Base-by-base conservation (phyloP, 345 rosid genomes). In the Corymbia maculata region DNA sequence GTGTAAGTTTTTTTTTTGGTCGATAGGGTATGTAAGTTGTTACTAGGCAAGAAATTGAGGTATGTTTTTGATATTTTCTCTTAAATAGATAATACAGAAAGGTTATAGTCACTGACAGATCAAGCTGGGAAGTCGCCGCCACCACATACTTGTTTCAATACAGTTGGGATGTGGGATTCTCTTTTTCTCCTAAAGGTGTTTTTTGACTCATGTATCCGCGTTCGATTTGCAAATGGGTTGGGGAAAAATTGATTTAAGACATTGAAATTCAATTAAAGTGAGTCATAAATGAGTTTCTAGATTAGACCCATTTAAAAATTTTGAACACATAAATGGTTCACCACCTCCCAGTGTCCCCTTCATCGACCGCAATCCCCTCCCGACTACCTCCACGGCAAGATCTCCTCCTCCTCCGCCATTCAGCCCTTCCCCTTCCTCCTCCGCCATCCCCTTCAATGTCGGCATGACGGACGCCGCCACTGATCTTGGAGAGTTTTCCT, bases 301-400 rank as follows among this genome's bases (percentile, higher is more conserved):
- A 61, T n/a, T 13, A 61, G 16, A 61, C n/a, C 17, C 17, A 28
- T 61, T 61, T 61, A 30, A 61, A 13, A 61, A 14, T 61, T 12
- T 61, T 61, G 70, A 61, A n/a, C 70, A 13, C 70, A 14, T 61
- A 7, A 36, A 36, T 36, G 42, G 42, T 36, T 36, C 42, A 36
- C 42, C 42, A 36, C 42, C 42, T 36, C 42, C 42, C 42, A 36
- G 42, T 36, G 94, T 97, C 30, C 93, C 97, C 26, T 89, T 94
- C 91, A 92, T 95, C 75, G 98, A 97, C 91, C 95, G 97, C 68
- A 97, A 97, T 61, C 98, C 98, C n/a, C 93, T 96, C 22, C 92
- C 53, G 99, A 95, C 32, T 96, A 94, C 91, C 97, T 97, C 90
- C 91, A 95, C 51, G 99, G 98, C 2, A 93, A 91, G 88, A 91